Base-by-base conservation (phyloP, 2,329 filamentous ascomycete genomes). In the Fusarium guadeloupense region DNA sequence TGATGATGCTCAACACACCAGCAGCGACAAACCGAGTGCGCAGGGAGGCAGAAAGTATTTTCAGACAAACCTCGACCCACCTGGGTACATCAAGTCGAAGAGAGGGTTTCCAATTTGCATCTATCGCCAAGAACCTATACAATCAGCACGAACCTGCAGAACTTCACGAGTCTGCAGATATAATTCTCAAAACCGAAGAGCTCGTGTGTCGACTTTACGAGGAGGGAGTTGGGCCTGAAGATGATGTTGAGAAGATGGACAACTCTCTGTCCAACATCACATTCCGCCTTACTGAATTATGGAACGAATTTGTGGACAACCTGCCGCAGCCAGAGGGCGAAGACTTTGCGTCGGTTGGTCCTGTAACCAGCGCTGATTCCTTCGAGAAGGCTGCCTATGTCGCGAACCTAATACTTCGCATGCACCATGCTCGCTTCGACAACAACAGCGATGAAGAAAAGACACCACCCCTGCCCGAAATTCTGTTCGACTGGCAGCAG, bases 401-500 rank as follows among this genome's bases (percentile, higher is more conserved):
- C n/a, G 89, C 90, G 14, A 87, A 87, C 25, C 80, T 97, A 20
- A 82, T 96, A 31, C 83, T 98, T 31, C 87, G 87, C 59, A 84
- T 97, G 51, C 89, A 93, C 67, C 92, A 97, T 75, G 83, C 83
- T 9, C 78, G 83, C 13, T 80, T 80, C 55, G 69, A 76, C 14
- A 73, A 66, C 31, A 70, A 77, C 19, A 71, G 68, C 10, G 75
- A 75, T 26, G 72, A 77, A 9, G 75, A 74, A 26, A 77, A 79
- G 64, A 71, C 73, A 2, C 80, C 81, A 3, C 83, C 91, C 1
- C 79, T 96, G 16, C 92, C 94, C 1, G 88, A 89, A 70, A 84
- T 93, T 14, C 79, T 98, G 13, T 87, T 97, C 59, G 85, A 91
- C 68, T 98, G 94, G 94, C 81, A 96, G 62, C 84, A 91, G 49